Evolutionary conservation across 805 yeast species (phyloP).

Genomic region (Isabelozyma pseudorhagii): DNA sequence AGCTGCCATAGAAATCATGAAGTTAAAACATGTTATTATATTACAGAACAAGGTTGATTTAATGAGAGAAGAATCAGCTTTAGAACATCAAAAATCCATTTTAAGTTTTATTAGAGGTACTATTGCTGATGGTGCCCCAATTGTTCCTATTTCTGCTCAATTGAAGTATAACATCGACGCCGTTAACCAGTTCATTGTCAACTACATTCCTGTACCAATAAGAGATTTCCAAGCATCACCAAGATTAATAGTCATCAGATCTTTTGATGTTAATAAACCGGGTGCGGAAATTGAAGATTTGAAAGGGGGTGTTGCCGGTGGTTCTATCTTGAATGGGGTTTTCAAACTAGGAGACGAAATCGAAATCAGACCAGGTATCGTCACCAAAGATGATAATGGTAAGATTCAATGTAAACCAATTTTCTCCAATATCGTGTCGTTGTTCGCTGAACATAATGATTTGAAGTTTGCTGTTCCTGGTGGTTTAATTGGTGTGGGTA

Average conservation of each 20-base stretch:
- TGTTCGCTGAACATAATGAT: conserved; percentile 97
- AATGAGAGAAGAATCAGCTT: conserved; percentile 95
- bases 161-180: conserved; percentile 98
- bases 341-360: conserved; percentile 96
- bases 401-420: conserved; percentile 95
- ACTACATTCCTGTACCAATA: conserved; percentile 92
- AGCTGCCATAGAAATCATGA: conserved; percentile 99
- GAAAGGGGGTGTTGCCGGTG: conserved; percentile 99
- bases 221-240: conserved; percentile 95
- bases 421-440: conserved; percentile 87
- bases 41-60: conserved; percentile 97
- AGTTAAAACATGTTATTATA: conserved; percentile 91
- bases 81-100: conserved; percentile 92
- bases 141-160: conserved; percentile 98
- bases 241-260: conserved; percentile 93
- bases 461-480: conserved; percentile 99
- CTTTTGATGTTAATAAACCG: conserved; percentile 98
- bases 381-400: conserved; percentile 84
- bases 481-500: conserved; percentile 99
- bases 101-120: conserved; percentile 94
- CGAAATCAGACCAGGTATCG: conserved; percentile 99
- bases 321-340: conserved; percentile 95
- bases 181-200: conserved; percentile 93
- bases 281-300: conserved; percentile 96
- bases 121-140: conserved; percentile 98